Base-by-base conservation (phyloP, 495 filamentous ascomycete species). In the Aspergillus heteromorphus region DNA sequence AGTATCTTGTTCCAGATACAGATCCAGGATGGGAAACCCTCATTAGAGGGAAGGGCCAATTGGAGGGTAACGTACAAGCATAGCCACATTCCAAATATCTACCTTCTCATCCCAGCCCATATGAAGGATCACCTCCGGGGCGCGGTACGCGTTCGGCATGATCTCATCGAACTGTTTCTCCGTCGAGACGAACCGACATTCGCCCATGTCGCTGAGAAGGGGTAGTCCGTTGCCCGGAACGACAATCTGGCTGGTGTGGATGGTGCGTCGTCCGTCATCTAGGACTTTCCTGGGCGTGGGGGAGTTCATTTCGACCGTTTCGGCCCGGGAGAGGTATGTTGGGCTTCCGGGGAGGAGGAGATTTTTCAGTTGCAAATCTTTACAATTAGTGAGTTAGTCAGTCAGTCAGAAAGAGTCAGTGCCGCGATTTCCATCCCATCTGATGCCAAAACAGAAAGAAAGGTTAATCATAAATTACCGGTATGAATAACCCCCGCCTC, bases 51-150 rank as follows among this genome's bases (percentile, higher is more conserved):
- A n/a, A n/a, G n/a, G n/a, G n/a, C n/a, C n/a, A n/a, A n/a, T 27
- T 27, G 4, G 23, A 27, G 23, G 30, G n/a, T 34, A 11, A 58
- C 66, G 53, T 59, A 79, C 75, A 65, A 77, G 60, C 47, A 73
- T 66, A 6, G 68, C 76, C 17, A 70, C 50, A 21, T 45, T 62
- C 73, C 73, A 77, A 27, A 75, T 71, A 57, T 75, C 71, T 16
- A 74, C 60, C 30, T 61, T 68, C 34, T 48, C 57, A 55, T 57
- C 55, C 73, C 72, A 76, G 36, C 53, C 48, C 30, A 63, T 64
- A 14, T 58, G 53, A 20, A 73, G 43, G 34, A 73, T 63, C 1
- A 73, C 55, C 53, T 76, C 72, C 5, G 73, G 73, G 4, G 69
- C 52, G 1, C 53, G 1, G 23, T 56, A 49, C 20, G 4, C 2